Evolutionary conservation across 345 rosid genomes (phyloP), one percentile per base, ranked within the genome.

Genomic region (Acer yangbiense): DNA sequence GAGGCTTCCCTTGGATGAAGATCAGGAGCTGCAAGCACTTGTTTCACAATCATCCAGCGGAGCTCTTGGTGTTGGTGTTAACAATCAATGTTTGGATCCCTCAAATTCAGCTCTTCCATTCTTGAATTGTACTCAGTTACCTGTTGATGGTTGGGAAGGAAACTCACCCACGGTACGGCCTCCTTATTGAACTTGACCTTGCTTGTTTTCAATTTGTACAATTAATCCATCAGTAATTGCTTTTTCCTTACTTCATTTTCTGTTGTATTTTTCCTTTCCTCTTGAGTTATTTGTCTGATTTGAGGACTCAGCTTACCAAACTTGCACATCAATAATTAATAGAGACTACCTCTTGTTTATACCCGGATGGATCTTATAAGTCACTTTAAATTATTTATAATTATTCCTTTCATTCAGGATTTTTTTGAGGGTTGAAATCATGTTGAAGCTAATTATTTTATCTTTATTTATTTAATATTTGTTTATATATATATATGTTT

Each of bases 1-100:
- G 74, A 76, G 90, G 77, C 69, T 87, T 50, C 90, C 90, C 3
- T 55, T 87, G 75, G 84, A 80, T 4, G 88, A 87, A 68, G 86
- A 84, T 61, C 82, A 79, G 75, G 81, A 79, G 67, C 77, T 39
- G 85, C 64, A 74, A 77, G 72, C 62, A 58, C 78, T 58, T 73
- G 84, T 35, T 77, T 74, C 9, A 60, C 82, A 29, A 65, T 35
- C 20, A 77, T 55, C 5, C 46, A 65, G 14, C 71, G 46, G 2
- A 0, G 65, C 58, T 35, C 1, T 35, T 17, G 75, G 74, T n/a
- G 82, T 69, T 9, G 83, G 73, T 12, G 83, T 80, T 21, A 82
- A 41, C 48, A 71, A 72, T 11, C 85, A 78, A 14, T 85, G 71
- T 57, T 68, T 78, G 65, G 86, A 85, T 68, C 83, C 79, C 3